These are phyloP conservation scores for Russula compacta DNA, from an alignment of 768 basidiomycete species.

Conservation along the genomic window DNA sequence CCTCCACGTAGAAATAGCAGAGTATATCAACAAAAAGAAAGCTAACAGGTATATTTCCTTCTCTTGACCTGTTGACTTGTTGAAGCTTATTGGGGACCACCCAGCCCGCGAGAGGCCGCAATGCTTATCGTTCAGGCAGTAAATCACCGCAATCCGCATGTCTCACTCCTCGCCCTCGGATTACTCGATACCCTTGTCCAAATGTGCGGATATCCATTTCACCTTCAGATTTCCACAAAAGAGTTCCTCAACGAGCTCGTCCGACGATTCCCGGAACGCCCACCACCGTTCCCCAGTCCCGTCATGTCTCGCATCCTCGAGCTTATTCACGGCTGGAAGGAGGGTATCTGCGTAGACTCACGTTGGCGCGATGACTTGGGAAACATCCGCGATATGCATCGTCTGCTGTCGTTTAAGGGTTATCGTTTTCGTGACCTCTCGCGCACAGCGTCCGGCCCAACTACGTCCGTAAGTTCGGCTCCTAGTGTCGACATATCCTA, in stretches of 20 bases:
- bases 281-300: constrained; percentile 87
- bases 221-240: constrained; percentile 94
- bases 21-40: constrained; percentile 89
- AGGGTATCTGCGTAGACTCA: constrained; percentile 78
- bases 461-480: constrained; percentile 34
- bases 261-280: constrained; percentile 93
- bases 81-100: not conserved
- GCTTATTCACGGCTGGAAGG: constrained; percentile 90
- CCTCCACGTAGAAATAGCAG: constrained; percentile 86
- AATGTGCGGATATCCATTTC: constrained; percentile 94
- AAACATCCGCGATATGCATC: constrained; percentile 97
- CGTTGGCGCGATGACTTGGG: constrained; percentile 95
- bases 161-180: constrained; percentile 76
- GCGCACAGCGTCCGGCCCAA: constrained; percentile 28
- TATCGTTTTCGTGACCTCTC: constrained; percentile 58
- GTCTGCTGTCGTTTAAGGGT: constrained; percentile 89
- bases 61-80: not conserved
- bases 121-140: constrained; percentile 76
- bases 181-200: constrained; percentile 89
- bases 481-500: not conserved
- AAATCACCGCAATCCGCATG: constrained; percentile 90
- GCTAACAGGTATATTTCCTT: constrained; percentile 72
- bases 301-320: constrained; percentile 94
- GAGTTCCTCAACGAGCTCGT: constrained; percentile 99
- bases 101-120: constrained; percentile 83